These are phyloP conservation scores for Yamadazyma blattariae DNA, from an alignment of 1,139 yeast genomes.

Conservation along the genomic window DNA sequence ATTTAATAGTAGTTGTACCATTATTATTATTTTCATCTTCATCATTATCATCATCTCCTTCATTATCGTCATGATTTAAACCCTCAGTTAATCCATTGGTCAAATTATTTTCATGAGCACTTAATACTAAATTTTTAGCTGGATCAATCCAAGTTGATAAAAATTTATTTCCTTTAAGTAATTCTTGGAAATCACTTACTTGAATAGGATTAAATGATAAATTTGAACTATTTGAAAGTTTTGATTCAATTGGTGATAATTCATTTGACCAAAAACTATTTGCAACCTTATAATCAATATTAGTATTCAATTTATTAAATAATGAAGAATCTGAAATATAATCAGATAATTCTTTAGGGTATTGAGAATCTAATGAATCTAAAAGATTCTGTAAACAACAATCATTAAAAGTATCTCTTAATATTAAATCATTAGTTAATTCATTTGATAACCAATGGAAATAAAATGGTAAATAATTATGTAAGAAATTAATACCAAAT, in stretches of 20 bases:
- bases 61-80: slow-evolving; percentile 2
- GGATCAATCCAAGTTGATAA: slow-evolving; percentile 34
- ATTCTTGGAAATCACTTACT: slow-evolving; percentile 26
- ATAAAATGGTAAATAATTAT: slow-evolving; percentile 47
- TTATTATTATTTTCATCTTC: not conserved
- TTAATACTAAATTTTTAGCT: slow-evolving; percentile 23
- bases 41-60: not conserved
- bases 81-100: slow-evolving; percentile 3
- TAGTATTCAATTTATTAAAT: slow-evolving; percentile 20
- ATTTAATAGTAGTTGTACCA: slow-evolving; percentile 6
- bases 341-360: slow-evolving; percentile 23
- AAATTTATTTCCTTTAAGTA: slow-evolving; percentile 31
- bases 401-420: slow-evolving; percentile 38
- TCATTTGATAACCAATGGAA: slow-evolving; percentile 39
- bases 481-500: slow-evolving; percentile 46
- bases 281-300: slow-evolving; percentile 27
- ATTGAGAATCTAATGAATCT: slow-evolving; percentile 27
- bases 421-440: not conserved
- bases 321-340: slow-evolving; percentile 27
- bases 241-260: slow-evolving; percentile 10
- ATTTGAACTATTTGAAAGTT: slow-evolving; percentile 1
- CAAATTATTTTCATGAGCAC: slow-evolving; percentile 2
- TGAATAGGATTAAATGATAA: slow-evolving; percentile 11
- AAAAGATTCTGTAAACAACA: slow-evolving; percentile 25
- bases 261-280: slow-evolving; percentile 31